Percentiles rank a stretch among this genome's conserved stretches.
These are phyloP conservation scores for Aspergillus floridensis DNA, from an alignment of 2,329 filamentous ascomycete species.

Conservation along the genomic window DNA sequence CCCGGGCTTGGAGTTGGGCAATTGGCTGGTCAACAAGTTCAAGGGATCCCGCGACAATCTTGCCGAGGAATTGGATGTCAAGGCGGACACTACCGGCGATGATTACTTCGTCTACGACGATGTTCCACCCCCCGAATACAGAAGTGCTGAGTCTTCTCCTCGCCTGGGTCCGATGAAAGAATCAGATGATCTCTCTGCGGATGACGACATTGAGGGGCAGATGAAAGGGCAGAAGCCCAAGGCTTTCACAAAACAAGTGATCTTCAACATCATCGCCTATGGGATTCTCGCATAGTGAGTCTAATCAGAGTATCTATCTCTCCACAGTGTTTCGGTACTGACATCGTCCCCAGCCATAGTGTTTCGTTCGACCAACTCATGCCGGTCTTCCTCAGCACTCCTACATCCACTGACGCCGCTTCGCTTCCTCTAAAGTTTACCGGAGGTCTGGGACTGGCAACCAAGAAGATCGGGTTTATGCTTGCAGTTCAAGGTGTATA, in stretches of 20 bases:
- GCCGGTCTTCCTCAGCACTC: slow-evolving; percentile 82
- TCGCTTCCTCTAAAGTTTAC: slow-evolving; percentile 82
- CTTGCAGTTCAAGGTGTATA: slow-evolving; percentile 86
- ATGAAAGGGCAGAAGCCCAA: slow-evolving; percentile 48
- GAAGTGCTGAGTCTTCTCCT: slow-evolving; percentile 56
- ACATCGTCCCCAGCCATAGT: slow-evolving; percentile 67
- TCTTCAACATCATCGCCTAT: slow-evolving; percentile 84
- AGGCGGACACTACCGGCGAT: slow-evolving; percentile 48
- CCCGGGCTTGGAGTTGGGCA: slow-evolving; percentile 71
- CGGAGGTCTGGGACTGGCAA: slow-evolving; percentile 79
- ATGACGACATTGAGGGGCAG: slow-evolving; percentile 42
- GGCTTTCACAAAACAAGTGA: slow-evolving; percentile 79
- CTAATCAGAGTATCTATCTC: slow-evolving; percentile 2
- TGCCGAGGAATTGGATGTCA: slow-evolving; percentile 35
- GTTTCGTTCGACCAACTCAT: slow-evolving; percentile 95
- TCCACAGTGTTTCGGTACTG: slow-evolving; percentile 21
- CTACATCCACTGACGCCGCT: slow-evolving; percentile 50
- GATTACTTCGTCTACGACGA: slow-evolving; percentile 59
- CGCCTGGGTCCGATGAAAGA: slow-evolving; percentile 41
- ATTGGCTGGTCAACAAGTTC: slow-evolving; percentile 57
- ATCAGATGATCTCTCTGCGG: slow-evolving; percentile 30
- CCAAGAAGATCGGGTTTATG: slow-evolving; percentile 81
- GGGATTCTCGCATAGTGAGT: slow-evolving; percentile 93
- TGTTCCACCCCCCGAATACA: slow-evolving; percentile 67
- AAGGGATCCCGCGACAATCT: slow-evolving; percentile 29